phyloP scores from a whole-genome alignment of 495 filamentous ascomycete genomes.

The Staphylotrichum tortipilum region DNA sequence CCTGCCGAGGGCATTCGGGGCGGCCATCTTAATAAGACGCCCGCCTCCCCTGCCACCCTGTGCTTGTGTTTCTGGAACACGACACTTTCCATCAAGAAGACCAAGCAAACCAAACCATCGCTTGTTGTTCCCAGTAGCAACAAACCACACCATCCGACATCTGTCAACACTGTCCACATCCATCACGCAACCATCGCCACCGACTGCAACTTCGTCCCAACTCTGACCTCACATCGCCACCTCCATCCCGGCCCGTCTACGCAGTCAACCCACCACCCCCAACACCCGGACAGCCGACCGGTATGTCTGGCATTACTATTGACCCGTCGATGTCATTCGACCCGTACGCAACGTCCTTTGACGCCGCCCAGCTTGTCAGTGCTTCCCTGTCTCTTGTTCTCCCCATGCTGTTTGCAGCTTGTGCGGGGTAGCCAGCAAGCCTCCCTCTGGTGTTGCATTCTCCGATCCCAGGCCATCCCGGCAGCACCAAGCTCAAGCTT shows the following conservation, averaged over 20 bases:
- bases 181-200: no score
- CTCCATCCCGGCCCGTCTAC: neutral
- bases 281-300: neutral
- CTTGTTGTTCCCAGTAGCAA: no score
- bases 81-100: no score
- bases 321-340: constrained; percentile 18
- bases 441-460: neutral
- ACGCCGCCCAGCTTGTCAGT: constrained; percentile 20
- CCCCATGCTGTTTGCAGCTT: neutral
- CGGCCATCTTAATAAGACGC: no score
- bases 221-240: neutral
- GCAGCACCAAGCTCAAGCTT: neutral
- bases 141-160: no score
- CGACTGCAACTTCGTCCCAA: neutral
- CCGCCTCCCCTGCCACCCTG: no score
- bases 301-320: constrained; percentile 11
- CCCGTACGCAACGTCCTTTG: constrained; percentile 17
- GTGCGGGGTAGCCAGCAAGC: neutral
- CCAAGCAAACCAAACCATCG: no score
- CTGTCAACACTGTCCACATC: no score
- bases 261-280: constrained; percentile 1
- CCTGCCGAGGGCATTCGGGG: no score
- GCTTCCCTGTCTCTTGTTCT: constrained; percentile 7
- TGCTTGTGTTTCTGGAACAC: no score
- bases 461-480: neutral